Percentiles rank a stretch among this genome's conserved stretches.
These are phyloP conservation scores for Xerocomus alliaceus DNA, from an alignment of 1,284 basidiomycete genomes.

Conservation along the genomic window DNA sequence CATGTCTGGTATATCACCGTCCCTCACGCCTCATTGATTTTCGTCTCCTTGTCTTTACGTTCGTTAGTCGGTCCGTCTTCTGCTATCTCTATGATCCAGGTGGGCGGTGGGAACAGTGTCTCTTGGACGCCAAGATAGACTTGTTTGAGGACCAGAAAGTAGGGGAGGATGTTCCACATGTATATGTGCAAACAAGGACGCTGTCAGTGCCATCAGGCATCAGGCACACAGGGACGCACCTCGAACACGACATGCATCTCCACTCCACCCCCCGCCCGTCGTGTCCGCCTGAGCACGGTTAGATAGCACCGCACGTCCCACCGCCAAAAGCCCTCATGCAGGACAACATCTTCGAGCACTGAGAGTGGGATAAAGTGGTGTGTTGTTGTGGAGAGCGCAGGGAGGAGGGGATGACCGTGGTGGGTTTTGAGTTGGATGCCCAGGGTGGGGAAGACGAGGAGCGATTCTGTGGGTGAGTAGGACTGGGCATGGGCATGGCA, in stretches of 20 bases:
- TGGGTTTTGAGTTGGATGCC: constrained; percentile 77
- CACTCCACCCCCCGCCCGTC: too few species aligned
- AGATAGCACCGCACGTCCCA: constrained; percentile 78
- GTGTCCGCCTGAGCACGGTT: constrained; percentile 50
- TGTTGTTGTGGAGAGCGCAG: constrained; percentile 46
- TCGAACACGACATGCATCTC: constrained; percentile 59
- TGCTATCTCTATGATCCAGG: neutral
- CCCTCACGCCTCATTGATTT: too few species aligned
- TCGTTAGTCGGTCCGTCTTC: too few species aligned
- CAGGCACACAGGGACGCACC: constrained; percentile 52
- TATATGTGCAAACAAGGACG: constrained; percentile 33
- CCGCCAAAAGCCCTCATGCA: constrained; percentile 73
- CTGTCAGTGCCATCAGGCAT: too few species aligned
- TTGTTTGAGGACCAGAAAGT: constrained; percentile 62
- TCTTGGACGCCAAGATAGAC: constrained; percentile 66
- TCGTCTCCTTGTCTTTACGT: too few species aligned
- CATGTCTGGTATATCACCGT: too few species aligned
- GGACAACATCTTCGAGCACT: constrained; percentile 64
- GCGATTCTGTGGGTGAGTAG: constrained; percentile 61
- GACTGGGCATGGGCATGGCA: too few species aligned
- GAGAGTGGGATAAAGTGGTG: constrained; percentile 66
- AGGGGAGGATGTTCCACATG: constrained; percentile 66
- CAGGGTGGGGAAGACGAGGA: constrained; percentile 66
- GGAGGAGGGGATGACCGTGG: constrained; percentile 55
- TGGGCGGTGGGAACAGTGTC: constrained; percentile 29